Base-by-base conservation (phyloP, 2,329 filamentous ascomycete genomes). In the Cercospora sp. region DNA sequence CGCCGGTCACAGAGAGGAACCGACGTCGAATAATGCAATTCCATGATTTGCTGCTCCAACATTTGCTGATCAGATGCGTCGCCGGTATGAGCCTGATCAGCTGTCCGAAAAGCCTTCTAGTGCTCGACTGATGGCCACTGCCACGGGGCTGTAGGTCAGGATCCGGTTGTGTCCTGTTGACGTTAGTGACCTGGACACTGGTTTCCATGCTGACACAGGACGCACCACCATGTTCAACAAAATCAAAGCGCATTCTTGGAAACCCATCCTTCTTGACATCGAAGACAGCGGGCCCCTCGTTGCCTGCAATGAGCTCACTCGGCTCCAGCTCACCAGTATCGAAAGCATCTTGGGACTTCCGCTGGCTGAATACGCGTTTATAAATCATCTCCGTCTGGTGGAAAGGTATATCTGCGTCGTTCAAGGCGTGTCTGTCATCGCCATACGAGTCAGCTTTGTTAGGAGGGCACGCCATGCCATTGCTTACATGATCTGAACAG, bases 391-490 rank as follows among this genome's bases (percentile, higher is more conserved):
- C 86, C 53, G 89, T 88, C 75, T 93, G 89, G 1, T 82, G 85
- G 81, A 88, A 94, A 0, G 91, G 89, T 68, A 98, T 97, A 73
- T 97, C 92, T 67, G 83, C 82, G 77, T 98, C 94, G 75, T 97
- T 88, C 64, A 86, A 85, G 16, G 93, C 91, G 74, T 97, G 94
- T 2, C 62, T 64, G 23, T 4, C 5, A 20, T n/a, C 9, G 31
- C 16, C 9, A n/a, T 26, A 12, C n/a, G 3, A 26, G 53, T 64
- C 28, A 64, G 61, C 13, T 18, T 16, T 23, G 31, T 8, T n/a
- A 58, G 9, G 16, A 51, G 16, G 9, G 12, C 61, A 16, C 42
- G 23, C 30, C 18, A 18, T 40, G 31, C 9, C 23, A 13, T 20
- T 30, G 33, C 62, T 59, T 48, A 64, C 62, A 98, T 81, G 51